Evolutionary conservation across 192 early-diverging fungal genomes (phyloP).

Genomic region (Coemansia sp.): DNA sequence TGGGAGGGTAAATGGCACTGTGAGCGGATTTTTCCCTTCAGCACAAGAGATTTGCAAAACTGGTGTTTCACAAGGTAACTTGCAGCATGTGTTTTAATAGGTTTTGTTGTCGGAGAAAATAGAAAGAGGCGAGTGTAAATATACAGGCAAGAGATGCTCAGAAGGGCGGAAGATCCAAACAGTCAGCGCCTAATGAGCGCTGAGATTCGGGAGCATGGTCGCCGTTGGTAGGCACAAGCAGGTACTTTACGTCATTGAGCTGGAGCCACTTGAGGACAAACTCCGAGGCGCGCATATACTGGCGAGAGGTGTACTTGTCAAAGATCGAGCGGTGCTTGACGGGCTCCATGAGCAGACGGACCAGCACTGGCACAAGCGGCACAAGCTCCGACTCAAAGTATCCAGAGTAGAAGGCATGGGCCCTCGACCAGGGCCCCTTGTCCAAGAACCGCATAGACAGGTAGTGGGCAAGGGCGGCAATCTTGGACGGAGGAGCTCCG

Average conservation of each 20-base stretch:
- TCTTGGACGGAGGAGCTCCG: slow-evolving; percentile 61
- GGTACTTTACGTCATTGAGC: slow-evolving; percentile 62
- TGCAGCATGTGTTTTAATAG: not conserved
- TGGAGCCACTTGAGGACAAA: slow-evolving; percentile 79
- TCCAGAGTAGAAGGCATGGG: slow-evolving; percentile 74
- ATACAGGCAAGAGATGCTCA: not conserved
- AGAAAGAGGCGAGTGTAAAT: not conserved
- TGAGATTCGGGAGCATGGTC: slow-evolving; percentile 2
- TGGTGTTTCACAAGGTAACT: not conserved
- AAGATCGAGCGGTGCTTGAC: slow-evolving; percentile 67
- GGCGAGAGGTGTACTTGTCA: slow-evolving; percentile 82
- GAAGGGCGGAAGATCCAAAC: not conserved
- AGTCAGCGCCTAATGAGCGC: not conserved
- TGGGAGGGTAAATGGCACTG: not conserved
- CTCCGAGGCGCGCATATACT: slow-evolving; percentile 76
- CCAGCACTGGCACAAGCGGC: slow-evolving; percentile 64
- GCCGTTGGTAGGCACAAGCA: slow-evolving; percentile 13
- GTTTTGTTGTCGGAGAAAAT: not conserved
- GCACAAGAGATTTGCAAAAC: not conserved
- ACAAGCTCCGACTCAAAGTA: slow-evolving; percentile 72
- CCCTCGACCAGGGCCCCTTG: slow-evolving; percentile 71
- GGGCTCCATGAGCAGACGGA: slow-evolving; percentile 63
- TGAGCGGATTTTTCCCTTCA: not conserved
- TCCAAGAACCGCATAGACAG: slow-evolving; percentile 80
- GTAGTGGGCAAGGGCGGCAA: slow-evolving; percentile 77